Evolutionary conservation across 768 basidiomycete genomes (phyloP).

Genomic region (Dacryopinax spathularia): DNA sequence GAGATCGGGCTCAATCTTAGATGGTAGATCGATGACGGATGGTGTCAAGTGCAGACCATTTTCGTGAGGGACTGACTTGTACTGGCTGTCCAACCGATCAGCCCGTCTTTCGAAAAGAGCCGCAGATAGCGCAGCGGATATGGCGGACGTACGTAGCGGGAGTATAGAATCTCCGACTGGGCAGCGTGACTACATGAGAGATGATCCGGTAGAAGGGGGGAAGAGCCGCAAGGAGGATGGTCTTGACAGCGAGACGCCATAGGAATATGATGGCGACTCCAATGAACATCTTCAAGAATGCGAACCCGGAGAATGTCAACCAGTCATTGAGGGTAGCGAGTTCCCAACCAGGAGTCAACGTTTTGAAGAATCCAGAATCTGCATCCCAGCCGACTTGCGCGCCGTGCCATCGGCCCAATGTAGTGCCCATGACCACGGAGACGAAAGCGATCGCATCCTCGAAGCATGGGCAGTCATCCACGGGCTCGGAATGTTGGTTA

Average conservation of each 20-base stretch:
- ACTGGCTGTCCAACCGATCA: constrained; percentile 29
- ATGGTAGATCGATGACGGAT: constrained; percentile 67
- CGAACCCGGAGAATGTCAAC: not conserved
- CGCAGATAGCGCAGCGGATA: not conserved
- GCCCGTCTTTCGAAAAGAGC: too few relatives aligned
- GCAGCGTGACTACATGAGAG: constrained; percentile 52
- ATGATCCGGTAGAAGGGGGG: constrained; percentile 74
- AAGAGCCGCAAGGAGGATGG: constrained; percentile 51
- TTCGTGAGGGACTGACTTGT: constrained; percentile 46
- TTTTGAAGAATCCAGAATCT: constrained; percentile 9
- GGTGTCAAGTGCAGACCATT: constrained; percentile 59
- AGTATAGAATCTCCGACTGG: constrained; percentile 75
- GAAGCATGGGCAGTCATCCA: constrained; percentile 95
- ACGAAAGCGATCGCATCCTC: constrained; percentile 90
- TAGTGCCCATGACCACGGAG: constrained; percentile 66
- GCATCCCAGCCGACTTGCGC: constrained; percentile 14
- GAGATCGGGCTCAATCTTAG: constrained; percentile 6
- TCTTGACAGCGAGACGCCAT: constrained; percentile 83
- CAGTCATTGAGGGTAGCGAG: constrained; percentile 2
- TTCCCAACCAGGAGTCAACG: constrained; percentile 13
- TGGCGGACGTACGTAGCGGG: constrained; percentile 60
- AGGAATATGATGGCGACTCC: constrained; percentile 68
- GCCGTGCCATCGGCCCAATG: constrained; percentile 52
- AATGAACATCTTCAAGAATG: constrained; percentile 22
- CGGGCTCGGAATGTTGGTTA: constrained; percentile 85